Conservation (phyloP, 2,329 filamentous ascomycete species). For the Colletotrichum neosansevieriae region DNA sequence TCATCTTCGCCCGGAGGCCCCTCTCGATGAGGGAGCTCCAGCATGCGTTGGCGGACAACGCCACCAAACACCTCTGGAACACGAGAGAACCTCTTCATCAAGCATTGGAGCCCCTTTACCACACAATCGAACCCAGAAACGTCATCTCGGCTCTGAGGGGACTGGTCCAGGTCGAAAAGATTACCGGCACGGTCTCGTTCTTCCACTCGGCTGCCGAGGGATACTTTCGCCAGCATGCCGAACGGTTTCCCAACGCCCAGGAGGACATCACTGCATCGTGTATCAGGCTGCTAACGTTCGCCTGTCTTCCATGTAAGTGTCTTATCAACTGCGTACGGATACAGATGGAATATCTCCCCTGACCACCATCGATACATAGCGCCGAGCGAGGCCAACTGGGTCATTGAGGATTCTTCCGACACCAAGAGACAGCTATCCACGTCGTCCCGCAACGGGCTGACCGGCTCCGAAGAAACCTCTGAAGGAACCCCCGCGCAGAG, state of each 20-base stretch:
- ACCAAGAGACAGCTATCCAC: neutral
- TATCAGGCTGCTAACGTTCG: neutral
- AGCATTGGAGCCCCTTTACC: neutral
- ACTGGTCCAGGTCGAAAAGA: neutral
- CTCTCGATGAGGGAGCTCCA: neutral
- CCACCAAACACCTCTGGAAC: neutral
- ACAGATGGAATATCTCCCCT: neutral
- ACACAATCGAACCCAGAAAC: neutral
- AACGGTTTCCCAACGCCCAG: neutral
- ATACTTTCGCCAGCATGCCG: neutral
- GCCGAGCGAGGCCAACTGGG: neutral
- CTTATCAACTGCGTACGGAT: too few species aligned
- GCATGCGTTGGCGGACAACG: neutral
- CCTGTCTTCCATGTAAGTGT: neutral
- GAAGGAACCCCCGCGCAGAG: neutral
- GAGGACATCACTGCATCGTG: neutral
- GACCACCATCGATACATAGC: neutral
- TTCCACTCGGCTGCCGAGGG: conserved; percentile 1
- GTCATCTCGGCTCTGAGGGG: neutral
- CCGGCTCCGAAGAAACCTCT: neutral
- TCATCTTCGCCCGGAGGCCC: neutral
- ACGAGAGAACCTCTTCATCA: conserved; percentile 2
- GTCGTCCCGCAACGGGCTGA: neutral
- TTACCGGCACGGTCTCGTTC: neutral
- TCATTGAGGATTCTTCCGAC: neutral